phyloP scores from a whole-genome alignment of 2,329 filamentous ascomycete species.

The Ustulina deusta region DNA sequence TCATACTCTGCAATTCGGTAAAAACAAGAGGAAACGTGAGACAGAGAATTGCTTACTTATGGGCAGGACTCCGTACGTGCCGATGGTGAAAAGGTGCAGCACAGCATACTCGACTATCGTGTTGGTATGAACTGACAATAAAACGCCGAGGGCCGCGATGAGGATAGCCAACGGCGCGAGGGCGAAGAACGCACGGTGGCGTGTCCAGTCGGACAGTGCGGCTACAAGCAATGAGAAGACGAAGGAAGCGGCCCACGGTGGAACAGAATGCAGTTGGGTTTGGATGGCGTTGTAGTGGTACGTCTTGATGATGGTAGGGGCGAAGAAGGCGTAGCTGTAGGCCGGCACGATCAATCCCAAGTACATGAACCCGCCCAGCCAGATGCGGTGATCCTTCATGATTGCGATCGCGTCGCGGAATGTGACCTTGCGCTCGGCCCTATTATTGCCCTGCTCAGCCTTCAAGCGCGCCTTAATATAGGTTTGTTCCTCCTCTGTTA shows the following conservation, averaged over 20 bases:
- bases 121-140: slow-evolving; percentile 78
- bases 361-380: slow-evolving; percentile 83
- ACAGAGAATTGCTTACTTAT: slow-evolving; percentile 59
- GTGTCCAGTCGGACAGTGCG: slow-evolving; percentile 74
- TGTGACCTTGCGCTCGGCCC: slow-evolving; percentile 71
- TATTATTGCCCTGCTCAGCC: slow-evolving; percentile 76
- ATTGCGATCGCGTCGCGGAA: slow-evolving; percentile 69
- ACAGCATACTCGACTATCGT: slow-evolving; percentile 77
- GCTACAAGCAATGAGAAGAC: slow-evolving; percentile 82
- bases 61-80: slow-evolving; percentile 89
- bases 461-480: slow-evolving; percentile 75
- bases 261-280: slow-evolving; percentile 69
- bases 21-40: background rate
- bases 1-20: background rate
- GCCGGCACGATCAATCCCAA: slow-evolving; percentile 82
- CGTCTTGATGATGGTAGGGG: slow-evolving; percentile 75
- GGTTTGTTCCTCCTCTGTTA: slow-evolving; percentile 74
- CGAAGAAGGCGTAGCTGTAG: slow-evolving; percentile 83
- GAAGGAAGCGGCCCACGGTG: slow-evolving; percentile 76
- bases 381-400: slow-evolving; percentile 79
- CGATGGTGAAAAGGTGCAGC: slow-evolving; percentile 84
- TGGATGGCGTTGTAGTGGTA: slow-evolving; percentile 72
- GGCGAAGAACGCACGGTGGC: slow-evolving; percentile 81
- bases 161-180: slow-evolving; percentile 75
- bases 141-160: slow-evolving; percentile 80